phyloP scores from a whole-genome alignment of 768 basidiomycete genomes.

The Hygrocybe coccinea region DNA sequence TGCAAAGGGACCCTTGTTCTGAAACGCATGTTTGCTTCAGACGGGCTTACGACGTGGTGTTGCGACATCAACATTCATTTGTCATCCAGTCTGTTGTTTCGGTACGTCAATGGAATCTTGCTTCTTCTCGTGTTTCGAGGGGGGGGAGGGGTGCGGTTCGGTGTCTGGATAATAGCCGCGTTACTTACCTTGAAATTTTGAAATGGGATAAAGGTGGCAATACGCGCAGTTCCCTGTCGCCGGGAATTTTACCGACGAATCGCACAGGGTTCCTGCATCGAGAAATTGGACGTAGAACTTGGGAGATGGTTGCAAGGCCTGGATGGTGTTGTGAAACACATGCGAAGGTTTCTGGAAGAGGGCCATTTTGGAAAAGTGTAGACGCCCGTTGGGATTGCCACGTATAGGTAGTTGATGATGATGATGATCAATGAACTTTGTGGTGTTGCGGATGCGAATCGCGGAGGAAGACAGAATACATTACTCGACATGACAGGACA shows the following conservation, averaged over 20 bases:
- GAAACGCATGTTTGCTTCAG: conserved; percentile 68
- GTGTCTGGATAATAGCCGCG: background rate
- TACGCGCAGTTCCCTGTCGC: conserved; percentile 57
- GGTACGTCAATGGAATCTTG: conserved; percentile 35
- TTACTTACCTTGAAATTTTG: background rate
- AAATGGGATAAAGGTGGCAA: conserved; percentile 43
- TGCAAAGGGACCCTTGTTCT: conserved; percentile 48
- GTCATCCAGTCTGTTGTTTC: conserved; percentile 60
- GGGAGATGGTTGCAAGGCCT: conserved; percentile 58
- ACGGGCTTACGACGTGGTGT: conserved; percentile 62
- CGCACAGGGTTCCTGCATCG: conserved; percentile 51
- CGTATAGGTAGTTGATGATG: background rate
- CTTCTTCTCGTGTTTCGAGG: background rate
- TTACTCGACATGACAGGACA: background rate
- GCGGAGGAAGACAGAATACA: background rate
- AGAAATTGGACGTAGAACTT: conserved; percentile 52
- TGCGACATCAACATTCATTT: conserved; percentile 63
- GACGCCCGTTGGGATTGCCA: no score
- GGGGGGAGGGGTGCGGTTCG: background rate
- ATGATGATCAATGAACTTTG: background rate
- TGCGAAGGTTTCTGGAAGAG: conserved; percentile 49
- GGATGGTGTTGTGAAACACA: conserved; percentile 45
- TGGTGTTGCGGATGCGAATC: background rate
- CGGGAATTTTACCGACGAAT: conserved; percentile 58
- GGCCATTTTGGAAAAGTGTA: conserved; percentile 52